Evolutionary conservation across 495 filamentous ascomycete species (phyloP).

Genomic region (Platismatia glauca): DNA sequence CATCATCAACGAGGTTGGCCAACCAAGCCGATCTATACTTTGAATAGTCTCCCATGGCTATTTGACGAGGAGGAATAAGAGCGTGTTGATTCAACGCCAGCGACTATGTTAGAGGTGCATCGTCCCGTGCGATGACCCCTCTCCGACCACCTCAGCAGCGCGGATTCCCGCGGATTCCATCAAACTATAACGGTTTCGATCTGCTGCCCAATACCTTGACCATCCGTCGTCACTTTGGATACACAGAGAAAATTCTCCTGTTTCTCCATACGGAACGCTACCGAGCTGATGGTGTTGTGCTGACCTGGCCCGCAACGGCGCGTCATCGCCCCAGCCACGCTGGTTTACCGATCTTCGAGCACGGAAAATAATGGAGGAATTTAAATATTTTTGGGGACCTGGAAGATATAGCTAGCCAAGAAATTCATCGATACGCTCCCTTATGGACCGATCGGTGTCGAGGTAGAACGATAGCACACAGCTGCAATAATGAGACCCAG

Average conservation of each 20-base stretch:
- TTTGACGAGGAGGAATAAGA: background rate
- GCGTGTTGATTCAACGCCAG: background rate
- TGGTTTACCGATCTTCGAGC: constrained; percentile 15
- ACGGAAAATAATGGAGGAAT: constrained; percentile 96
- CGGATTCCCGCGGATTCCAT: background rate
- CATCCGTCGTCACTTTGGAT: background rate
- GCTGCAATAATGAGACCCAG: constrained; percentile 9
- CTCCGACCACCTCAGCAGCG: background rate
- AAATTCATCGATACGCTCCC: constrained; percentile 24
- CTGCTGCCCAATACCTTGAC: background rate
- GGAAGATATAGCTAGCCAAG: constrained; percentile 22
- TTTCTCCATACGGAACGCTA: background rate
- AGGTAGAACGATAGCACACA: constrained; percentile 23
- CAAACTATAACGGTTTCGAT: background rate
- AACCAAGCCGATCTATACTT: background rate
- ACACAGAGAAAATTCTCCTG: background rate
- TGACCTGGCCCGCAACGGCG: background rate
- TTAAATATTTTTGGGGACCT: constrained; percentile 31
- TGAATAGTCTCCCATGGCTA: too few relatives aligned
- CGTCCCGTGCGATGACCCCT: background rate
- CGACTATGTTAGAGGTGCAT: background rate
- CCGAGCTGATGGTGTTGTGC: background rate
- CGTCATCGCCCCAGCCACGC: background rate
- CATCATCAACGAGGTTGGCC: background rate
- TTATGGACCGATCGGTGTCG: constrained; percentile 25